A percentile compares a stretch with the other conserved stretches of the same genome.
Conservation (phyloP, 2,329 filamentous ascomycete genomes). For the Delphinella strobiligena region DNA sequence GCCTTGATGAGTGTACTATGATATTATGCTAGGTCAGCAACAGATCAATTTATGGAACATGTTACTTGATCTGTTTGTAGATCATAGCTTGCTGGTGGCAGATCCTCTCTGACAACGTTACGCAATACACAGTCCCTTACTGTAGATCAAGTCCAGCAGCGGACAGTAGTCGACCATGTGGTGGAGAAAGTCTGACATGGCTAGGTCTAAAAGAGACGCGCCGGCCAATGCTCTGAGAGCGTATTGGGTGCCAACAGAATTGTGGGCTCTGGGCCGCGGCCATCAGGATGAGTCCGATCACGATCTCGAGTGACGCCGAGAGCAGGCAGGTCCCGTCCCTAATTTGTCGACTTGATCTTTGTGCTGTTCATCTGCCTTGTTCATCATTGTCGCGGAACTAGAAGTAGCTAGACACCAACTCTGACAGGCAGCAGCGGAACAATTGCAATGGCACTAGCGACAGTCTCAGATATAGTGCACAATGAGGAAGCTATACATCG, state of each 20-base stretch:
- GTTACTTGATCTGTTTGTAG: no score
- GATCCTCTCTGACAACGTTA: no score
- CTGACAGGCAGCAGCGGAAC: slow-evolving; percentile 8
- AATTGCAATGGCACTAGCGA: neutral
- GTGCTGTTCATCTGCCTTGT: neutral
- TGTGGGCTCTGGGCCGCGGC: slow-evolving; percentile 16
- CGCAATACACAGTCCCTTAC: no score
- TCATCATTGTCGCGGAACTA: neutral
- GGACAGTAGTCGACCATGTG: no score
- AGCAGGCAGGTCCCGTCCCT: neutral
- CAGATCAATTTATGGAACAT: no score
- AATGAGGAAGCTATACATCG: neutral
- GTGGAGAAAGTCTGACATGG: no score
- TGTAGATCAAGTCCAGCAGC: no score
- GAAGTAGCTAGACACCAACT: slow-evolving; percentile 5
- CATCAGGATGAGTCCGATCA: slow-evolving; percentile 16
- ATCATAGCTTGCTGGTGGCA: no score
- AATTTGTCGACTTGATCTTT: neutral
- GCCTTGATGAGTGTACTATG: neutral
- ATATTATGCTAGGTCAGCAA: neutral
- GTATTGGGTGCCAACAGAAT: no score
- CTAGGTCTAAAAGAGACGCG: no score
- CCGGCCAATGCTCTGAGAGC: no score
- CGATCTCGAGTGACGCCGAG: slow-evolving; percentile 18
- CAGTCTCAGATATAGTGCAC: neutral